A percentile compares a stretch with the other conserved stretches of the same genome.
These are phyloP conservation scores for Blepharisma japonicum DNA, from an alignment of 73 alveolate genomes.

Conservation along the genomic window DNA sequence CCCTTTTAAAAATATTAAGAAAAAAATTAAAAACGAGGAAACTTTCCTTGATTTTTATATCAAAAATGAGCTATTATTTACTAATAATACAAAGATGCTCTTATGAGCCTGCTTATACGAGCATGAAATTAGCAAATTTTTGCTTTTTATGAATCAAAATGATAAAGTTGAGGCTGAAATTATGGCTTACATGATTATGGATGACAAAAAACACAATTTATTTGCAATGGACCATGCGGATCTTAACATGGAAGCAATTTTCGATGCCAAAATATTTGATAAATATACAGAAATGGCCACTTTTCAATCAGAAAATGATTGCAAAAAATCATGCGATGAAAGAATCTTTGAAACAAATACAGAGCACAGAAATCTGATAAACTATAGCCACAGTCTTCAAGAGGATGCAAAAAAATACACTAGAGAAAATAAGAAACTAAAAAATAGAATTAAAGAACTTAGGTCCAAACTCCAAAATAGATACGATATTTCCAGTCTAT, in stretches of 20 bases:
- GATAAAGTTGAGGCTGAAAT: constrained; percentile 10
- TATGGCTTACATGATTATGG: not conserved
- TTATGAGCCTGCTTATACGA: not conserved
- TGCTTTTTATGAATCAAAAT: not conserved
- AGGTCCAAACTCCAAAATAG: too few relatives aligned
- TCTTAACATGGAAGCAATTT: not conserved
- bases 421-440: too few relatives aligned
- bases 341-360: too few relatives aligned
- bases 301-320: not conserved
- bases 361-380: too few relatives aligned
- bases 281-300: not conserved
- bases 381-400: too few relatives aligned
- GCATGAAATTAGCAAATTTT: not conserved
- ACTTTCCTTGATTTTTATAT: not conserved
- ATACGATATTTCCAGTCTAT: too few relatives aligned
- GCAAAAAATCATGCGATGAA: not conserved
- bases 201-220: not conserved
- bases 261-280: not conserved
- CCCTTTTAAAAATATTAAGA: not conserved
- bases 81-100: not conserved
- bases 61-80: not conserved
- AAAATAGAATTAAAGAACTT: too few relatives aligned
- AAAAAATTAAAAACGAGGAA: not conserved
- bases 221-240: not conserved
- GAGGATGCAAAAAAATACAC: too few relatives aligned